These are phyloP conservation scores for Podaxis sp. DNA, from an alignment of 768 basidiomycete species.

Conservation along the genomic window DNA sequence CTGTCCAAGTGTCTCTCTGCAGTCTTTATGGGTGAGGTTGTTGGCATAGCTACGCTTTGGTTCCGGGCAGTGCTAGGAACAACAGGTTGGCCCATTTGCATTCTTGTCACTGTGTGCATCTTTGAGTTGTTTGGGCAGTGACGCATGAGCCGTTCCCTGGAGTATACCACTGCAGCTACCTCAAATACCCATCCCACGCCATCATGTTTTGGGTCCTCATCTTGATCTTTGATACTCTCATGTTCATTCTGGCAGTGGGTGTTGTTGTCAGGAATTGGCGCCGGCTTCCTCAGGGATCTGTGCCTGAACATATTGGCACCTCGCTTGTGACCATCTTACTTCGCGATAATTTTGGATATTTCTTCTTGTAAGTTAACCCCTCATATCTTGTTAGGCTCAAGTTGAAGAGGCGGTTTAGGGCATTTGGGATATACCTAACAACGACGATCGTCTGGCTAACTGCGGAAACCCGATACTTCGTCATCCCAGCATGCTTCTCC, in stretches of 20 bases:
- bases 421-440: conserved; percentile 23
- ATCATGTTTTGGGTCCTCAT: conserved; percentile 30
- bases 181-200: conserved; percentile 21
- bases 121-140: conserved; percentile 9
- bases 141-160: conserved; percentile 8
- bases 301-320: conserved; percentile 13
- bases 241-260: conserved; percentile 26
- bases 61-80: conserved; percentile 19
- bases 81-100: conserved; percentile 17
- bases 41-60: conserved; percentile 19
- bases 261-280: conserved; percentile 15
- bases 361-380: conserved; percentile 22
- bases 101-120: background rate
- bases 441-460: conserved; percentile 28
- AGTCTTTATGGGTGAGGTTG: conserved; percentile 23
- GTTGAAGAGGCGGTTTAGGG: conserved; percentile 17
- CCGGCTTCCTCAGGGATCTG: background rate
- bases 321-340: conserved; percentile 24
- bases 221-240: conserved; percentile 28
- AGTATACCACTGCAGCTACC: conserved; percentile 14
- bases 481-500: conserved; percentile 25
- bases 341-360: conserved; percentile 29
- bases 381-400: background rate
- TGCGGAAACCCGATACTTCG: conserved; percentile 22
- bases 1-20: conserved; percentile 19